Evolutionary conservation across 495 filamentous ascomycete species (phyloP).

Genomic region (Aspergillus ellipticus): DNA sequence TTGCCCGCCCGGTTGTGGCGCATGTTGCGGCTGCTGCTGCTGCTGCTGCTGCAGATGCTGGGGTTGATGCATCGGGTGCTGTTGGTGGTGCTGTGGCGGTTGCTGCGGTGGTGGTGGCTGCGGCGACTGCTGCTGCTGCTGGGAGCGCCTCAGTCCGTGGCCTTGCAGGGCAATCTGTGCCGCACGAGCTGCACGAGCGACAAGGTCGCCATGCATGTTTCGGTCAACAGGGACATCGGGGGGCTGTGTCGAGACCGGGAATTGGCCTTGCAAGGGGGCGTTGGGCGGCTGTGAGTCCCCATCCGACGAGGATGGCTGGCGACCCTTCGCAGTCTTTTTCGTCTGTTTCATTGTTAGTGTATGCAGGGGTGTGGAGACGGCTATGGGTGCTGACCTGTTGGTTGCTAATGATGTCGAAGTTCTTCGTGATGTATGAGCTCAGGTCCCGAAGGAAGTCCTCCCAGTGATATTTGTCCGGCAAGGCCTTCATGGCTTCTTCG

Average conservation of each 20-base stretch:
- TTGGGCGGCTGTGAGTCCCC: conserved; percentile 35
- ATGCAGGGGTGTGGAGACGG: not conserved
- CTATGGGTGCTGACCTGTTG: conserved; percentile 36
- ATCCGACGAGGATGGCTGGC: conserved; percentile 39
- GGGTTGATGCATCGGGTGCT: conserved; percentile 15
- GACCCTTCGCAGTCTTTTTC: conserved; percentile 43
- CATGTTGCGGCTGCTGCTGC: conserved; percentile 23
- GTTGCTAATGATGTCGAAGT: conserved; percentile 61
- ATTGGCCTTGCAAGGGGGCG: conserved; percentile 44
- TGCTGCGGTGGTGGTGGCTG: conserved; percentile 23
- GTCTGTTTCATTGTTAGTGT: conserved; percentile 29
- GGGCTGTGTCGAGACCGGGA: conserved; percentile 39
- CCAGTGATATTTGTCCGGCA: conserved; percentile 77
- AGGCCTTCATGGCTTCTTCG: conserved; percentile 54
- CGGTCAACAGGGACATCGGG: conserved; percentile 40
- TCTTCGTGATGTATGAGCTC: conserved; percentile 70
- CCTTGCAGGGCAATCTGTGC: conserved; percentile 54
- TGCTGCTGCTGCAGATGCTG: conserved; percentile 19
- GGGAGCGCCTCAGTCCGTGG: conserved; percentile 39
- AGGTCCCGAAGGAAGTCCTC: conserved; percentile 73
- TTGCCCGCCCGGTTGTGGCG: conserved; percentile 22
- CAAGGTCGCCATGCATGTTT: conserved; percentile 50
- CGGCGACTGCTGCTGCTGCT: conserved; percentile 38
- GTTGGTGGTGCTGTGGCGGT: conserved; percentile 16
- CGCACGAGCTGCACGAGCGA: conserved; percentile 50